These are phyloP conservation scores for Poa annua DNA, from an alignment of 176 grass and related monocot genomes.

Conservation along the genomic window DNA sequence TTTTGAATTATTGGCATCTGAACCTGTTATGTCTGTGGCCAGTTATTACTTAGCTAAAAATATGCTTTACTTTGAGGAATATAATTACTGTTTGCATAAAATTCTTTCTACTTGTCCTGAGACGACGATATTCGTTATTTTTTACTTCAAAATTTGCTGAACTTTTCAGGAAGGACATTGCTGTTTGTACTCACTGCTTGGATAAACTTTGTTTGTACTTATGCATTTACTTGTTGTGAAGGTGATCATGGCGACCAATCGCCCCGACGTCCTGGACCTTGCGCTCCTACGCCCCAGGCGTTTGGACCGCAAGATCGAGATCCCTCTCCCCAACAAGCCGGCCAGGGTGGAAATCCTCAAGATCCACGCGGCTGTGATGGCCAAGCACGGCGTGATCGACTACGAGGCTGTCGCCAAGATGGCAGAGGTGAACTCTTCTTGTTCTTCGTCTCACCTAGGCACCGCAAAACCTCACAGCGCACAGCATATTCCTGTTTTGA, in stretches of 20 bases:
- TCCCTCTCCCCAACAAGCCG: background rate
- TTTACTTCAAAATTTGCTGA: background rate
- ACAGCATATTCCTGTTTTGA: background rate
- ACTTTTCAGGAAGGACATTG: background rate
- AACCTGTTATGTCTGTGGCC: too few relatives aligned
- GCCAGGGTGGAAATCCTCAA: constrained; percentile 19
- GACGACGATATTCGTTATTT: background rate
- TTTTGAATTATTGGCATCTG: too few relatives aligned
- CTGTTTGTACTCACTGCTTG: background rate
- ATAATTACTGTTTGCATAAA: background rate
- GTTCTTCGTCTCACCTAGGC: background rate
- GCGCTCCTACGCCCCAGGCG: background rate
- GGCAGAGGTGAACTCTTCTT: background rate
- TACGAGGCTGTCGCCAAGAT: constrained; percentile 2
- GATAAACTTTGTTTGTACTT: background rate
- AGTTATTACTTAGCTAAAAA: too few relatives aligned
- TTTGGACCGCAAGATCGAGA: constrained; percentile 9
- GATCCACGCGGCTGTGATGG: constrained; percentile 2
- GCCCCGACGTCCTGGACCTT: constrained; percentile 17
- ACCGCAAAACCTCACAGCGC: background rate
- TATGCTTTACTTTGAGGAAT: background rate
- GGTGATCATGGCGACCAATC: constrained; percentile 25
- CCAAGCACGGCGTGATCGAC: background rate
- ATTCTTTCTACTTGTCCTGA: background rate
- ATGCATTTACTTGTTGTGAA: background rate